Percentiles rank a stretch among this genome's conserved stretches.
These are phyloP conservation scores for Yarrowia bubula DNA, from an alignment of 805 yeast genomes.

Conservation along the genomic window DNA sequence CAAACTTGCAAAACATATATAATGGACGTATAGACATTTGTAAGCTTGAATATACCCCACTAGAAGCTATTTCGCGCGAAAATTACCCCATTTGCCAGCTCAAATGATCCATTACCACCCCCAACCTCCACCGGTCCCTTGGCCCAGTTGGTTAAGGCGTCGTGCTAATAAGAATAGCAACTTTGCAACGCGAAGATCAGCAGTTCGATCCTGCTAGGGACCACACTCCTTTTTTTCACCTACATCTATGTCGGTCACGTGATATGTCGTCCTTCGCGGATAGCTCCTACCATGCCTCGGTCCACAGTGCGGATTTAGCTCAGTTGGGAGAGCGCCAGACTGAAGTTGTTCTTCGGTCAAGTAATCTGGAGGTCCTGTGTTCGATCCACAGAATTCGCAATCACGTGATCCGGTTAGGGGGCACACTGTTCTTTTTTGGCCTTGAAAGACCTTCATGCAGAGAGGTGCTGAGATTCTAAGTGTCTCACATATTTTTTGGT, in stretches of 20 bases:
- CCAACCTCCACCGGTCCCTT: neutral
- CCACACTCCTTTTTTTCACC: conserved; percentile 28
- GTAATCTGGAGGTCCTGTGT: conserved; percentile 75
- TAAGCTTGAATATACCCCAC: too few species aligned
- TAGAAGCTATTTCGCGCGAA: too few species aligned
- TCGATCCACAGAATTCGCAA: conserved; percentile 62
- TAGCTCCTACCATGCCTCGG: neutral
- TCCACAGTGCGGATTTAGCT: conserved; percentile 34
- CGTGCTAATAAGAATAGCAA: conserved; percentile 17
- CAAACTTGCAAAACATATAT: too few species aligned
- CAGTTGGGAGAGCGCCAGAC: conserved; percentile 44
- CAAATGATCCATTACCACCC: neutral
- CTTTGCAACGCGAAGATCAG: conserved; percentile 46
- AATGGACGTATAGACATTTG: too few species aligned
- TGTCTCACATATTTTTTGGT: too few species aligned
- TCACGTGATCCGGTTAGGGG: too few species aligned
- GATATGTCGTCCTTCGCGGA: neutral
- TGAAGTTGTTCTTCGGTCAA: conserved; percentile 33
- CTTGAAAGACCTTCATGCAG: too few species aligned
- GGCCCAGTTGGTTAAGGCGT: conserved; percentile 20
- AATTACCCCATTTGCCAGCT: neutral
- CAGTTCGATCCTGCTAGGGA: conserved; percentile 46
- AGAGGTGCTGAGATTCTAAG: too few species aligned
- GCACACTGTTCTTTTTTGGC: too few species aligned
- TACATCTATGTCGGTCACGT: neutral